phyloP scores from a whole-genome alignment of 2,329 filamentous ascomycete genomes.

The Colletotrichum brevisporum region DNA sequence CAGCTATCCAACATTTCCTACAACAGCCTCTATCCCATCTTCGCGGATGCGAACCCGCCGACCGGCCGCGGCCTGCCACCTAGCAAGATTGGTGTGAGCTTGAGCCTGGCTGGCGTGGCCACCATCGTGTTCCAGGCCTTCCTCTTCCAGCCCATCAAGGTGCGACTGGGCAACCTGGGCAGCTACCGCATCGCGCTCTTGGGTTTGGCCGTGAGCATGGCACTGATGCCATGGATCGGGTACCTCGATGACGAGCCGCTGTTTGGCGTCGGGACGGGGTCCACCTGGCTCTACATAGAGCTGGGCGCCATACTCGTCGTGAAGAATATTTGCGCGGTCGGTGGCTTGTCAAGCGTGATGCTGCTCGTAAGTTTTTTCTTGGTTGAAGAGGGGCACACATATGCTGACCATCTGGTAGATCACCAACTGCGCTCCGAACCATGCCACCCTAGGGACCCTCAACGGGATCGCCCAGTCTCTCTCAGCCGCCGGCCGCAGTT shows the following conservation, averaged over 20 bases:
- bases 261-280: constrained; percentile 73
- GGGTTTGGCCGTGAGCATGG: constrained; percentile 85
- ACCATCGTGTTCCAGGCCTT: constrained; percentile 94
- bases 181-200: constrained; percentile 86
- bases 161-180: constrained; percentile 85
- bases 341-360: constrained; percentile 90
- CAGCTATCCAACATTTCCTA: constrained; percentile 95
- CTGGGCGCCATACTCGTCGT: constrained; percentile 85
- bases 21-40: constrained; percentile 95
- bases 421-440: constrained; percentile 91
- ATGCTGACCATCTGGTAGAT: constrained; percentile 68
- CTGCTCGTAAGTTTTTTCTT: constrained; percentile 75
- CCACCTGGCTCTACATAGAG: constrained; percentile 82
- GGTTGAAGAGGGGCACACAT: not conserved
- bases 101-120: constrained; percentile 86
- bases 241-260: constrained; percentile 74
- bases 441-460: constrained; percentile 87
- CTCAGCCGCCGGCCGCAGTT: constrained; percentile 88
- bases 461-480: constrained; percentile 96
- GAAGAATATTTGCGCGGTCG: constrained; percentile 92
- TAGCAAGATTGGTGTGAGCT: constrained; percentile 84
- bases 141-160: constrained; percentile 83
- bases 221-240: constrained; percentile 91
- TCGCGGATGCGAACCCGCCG: constrained; percentile 81
- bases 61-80: constrained; percentile 83